Evolutionary conservation across 192 early-diverging fungal genomes (phyloP).

Genomic region (Coemansia asiatica): DNA sequence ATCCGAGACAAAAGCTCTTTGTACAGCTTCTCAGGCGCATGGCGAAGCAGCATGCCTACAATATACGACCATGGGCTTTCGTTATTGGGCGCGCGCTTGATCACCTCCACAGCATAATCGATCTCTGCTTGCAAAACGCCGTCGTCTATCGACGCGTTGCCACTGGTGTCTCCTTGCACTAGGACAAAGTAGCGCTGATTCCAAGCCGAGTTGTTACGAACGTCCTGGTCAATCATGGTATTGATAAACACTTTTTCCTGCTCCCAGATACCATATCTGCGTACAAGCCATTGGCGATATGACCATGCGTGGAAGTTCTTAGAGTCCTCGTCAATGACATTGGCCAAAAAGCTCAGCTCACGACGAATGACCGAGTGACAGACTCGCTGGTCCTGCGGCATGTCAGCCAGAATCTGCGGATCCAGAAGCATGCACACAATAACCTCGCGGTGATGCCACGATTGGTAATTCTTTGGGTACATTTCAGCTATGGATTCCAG

Average conservation of each 20-base stretch:
- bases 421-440: constrained; percentile 29
- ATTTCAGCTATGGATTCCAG: constrained; percentile 67
- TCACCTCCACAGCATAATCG: constrained; percentile 65
- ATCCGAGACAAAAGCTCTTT: constrained; percentile 36
- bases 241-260: constrained; percentile 75
- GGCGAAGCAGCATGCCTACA: constrained; percentile 59
- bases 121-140: constrained; percentile 65
- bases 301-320: constrained; percentile 99
- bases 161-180: constrained; percentile 24
- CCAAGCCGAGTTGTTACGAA: constrained; percentile 98
- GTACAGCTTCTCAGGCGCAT: constrained; percentile 34
- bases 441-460: constrained; percentile 69
- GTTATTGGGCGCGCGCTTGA: constrained; percentile 83
- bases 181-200: constrained; percentile 91
- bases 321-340: constrained; percentile 72
- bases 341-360: constrained; percentile 75
- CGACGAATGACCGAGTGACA: constrained; percentile 47
- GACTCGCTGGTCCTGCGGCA: constrained; percentile 39
- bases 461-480: constrained; percentile 93
- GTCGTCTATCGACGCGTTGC: constrained; percentile 18
- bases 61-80: constrained; percentile 93
- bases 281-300: constrained; percentile 93
- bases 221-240: constrained; percentile 72
- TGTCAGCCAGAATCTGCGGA: constrained; percentile 8
- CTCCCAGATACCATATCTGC: constrained; percentile 73